Evolutionary conservation across 2,329 filamentous ascomycete species (phyloP), one percentile per base, ranked within the genome.

Genomic region (Dactylella cylindrospora): DNA sequence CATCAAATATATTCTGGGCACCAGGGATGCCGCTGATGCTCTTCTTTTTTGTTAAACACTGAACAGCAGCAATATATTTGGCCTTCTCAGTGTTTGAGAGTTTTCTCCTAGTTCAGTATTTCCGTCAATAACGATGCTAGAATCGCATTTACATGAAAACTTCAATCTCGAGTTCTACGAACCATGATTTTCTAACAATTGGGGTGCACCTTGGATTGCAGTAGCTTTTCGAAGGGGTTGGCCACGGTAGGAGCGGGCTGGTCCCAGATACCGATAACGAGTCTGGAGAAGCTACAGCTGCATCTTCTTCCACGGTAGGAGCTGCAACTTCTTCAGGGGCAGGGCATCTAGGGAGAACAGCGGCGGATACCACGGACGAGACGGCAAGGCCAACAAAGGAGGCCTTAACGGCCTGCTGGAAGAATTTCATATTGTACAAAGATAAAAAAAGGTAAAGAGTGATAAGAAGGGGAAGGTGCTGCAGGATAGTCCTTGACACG

Each of bases 61-160:
- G 40, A 2, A 64, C 46, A 15, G 64, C 64, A 7, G 41, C 44
- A 19, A 67, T 65, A 32, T 67, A 67, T 4, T 52, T 44, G 13
- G 43, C 44, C 25, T 66, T 67, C 31, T 67, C 64, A 3, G 17
- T 17, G 2, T 31, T 39, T 2, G 38, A 35, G n/a, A 67, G 41
- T 3, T 57, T 46, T 13, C 64, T 60, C 66, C 66, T 67, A n/a
- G n/a, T 26, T 20, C 20, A 8, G 6, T 35, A n/a, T 20, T 25
- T 22, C 2, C n/a, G 19, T 17, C 17, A 17, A 32, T 10, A 1
- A 5, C 23, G 29, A 6, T 6, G 13, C 13, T 4, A 36, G 19
- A 20, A 10, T 46, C 22, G 12, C 15, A 12, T 9, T 9, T 19
- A 33, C 17, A 23, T 35, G 19, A 12, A 10, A n/a, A 15, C 36